A percentile compares a stretch with the other conserved stretches of the same genome.
Conservation (phyloP, 306 rosid genomes). For the Quercus robur region DNA sequence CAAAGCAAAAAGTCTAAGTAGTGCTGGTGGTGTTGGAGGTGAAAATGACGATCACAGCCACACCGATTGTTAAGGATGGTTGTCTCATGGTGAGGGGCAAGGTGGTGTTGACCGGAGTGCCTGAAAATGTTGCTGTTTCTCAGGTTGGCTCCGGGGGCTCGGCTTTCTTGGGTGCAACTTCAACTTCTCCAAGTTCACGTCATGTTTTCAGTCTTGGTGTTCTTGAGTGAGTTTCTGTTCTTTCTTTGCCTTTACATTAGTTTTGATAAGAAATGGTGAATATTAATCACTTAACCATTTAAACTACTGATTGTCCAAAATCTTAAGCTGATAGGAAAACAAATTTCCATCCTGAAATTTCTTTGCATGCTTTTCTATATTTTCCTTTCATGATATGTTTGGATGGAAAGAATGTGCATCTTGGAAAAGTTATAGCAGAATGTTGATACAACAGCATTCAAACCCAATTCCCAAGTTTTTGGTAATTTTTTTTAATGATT, state of each 20-base stretch:
- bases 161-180: constrained; percentile 63
- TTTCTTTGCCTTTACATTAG: not conserved
- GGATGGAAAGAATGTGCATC: not conserved
- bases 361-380: not conserved
- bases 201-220: constrained; percentile 58
- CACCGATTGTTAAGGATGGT: constrained; percentile 36
- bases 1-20: not conserved
- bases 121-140: constrained; percentile 42
- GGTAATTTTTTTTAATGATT: too few species aligned
- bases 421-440: not conserved
- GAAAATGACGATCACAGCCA: constrained; percentile 50
- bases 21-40: not conserved
- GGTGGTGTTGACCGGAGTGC: constrained; percentile 45
- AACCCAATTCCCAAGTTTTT: too few species aligned
- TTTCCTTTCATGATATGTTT: not conserved
- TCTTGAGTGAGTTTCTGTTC: constrained; percentile 40
- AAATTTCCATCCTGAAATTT: not conserved
- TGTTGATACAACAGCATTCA: too few species aligned
- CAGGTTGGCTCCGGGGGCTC: constrained; percentile 25
- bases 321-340: too few species aligned
- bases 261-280: too few species aligned
- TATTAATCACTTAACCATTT: too few species aligned
- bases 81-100: constrained; percentile 45
- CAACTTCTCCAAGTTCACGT: constrained; percentile 31
- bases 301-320: too few species aligned